Evolutionary conservation across 345 rosid species (phyloP).

Genomic region (Aurinia saxatilis): DNA sequence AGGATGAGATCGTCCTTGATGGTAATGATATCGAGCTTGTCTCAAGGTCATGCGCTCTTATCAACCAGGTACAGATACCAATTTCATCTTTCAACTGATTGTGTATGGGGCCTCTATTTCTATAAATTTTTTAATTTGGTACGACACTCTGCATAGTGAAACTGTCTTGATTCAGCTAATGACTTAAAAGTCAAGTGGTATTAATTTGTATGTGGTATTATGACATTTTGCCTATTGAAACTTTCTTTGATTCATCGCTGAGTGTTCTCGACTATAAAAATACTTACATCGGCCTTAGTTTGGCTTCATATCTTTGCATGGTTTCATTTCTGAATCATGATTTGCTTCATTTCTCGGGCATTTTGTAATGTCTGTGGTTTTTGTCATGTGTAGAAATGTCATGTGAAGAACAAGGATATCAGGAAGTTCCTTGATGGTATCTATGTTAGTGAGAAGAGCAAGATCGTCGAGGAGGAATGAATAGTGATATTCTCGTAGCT

Average conservation of each 20-base stretch:
- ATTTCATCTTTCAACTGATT: too few species aligned
- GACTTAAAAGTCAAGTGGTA: too few species aligned
- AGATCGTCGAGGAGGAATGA: constrained; percentile 32
- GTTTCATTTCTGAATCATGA: background rate
- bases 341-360: background rate
- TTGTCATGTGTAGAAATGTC: constrained; percentile 41
- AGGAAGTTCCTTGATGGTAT: constrained; percentile 62
- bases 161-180: background rate
- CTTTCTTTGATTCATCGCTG: too few species aligned
- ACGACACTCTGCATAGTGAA: background rate
- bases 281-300: too few species aligned
- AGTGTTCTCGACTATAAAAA: too few species aligned
- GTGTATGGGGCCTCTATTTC: too few species aligned
- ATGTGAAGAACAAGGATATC: constrained; percentile 62
- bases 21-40: constrained; percentile 60
- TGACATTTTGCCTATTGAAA: background rate
- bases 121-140: background rate
- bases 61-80: constrained; percentile 39
- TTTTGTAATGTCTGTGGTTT: background rate
- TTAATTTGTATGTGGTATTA: too few species aligned
- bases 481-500: background rate
- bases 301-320: too few species aligned
- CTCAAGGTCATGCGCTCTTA: constrained; percentile 52
- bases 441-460: constrained; percentile 56
- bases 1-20: constrained; percentile 56